A percentile compares a stretch with the other conserved stretches of the same genome.
These are phyloP conservation scores for Streptanthus diversifolius DNA, from an alignment of 345 rosid genomes.

Conservation along the genomic window DNA sequence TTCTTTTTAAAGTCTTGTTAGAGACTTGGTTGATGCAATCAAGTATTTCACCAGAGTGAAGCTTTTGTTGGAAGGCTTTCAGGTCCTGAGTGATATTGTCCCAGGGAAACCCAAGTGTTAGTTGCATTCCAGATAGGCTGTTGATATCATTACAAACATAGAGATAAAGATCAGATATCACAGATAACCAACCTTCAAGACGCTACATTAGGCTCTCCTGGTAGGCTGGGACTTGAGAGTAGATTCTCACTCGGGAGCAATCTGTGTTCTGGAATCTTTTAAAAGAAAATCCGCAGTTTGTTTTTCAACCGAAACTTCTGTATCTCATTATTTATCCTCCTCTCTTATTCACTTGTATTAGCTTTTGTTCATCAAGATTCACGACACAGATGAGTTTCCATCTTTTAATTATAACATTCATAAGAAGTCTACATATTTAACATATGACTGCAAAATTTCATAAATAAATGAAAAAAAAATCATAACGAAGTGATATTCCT, in stretches of 20 bases:
- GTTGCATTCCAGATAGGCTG: slow-evolving; percentile 34
- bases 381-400: too few species aligned
- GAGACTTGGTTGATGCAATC: slow-evolving; percentile 31
- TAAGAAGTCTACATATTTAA: too few species aligned
- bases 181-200: neutral
- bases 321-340: neutral
- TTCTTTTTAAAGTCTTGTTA: slow-evolving; percentile 24
- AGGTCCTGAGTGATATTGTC: slow-evolving; percentile 37
- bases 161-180: slow-evolving; percentile 40
- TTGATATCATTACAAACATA: slow-evolving; percentile 34
- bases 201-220: neutral
- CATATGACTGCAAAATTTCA: too few species aligned
- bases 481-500: too few species aligned
- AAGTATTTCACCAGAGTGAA: slow-evolving; percentile 43
- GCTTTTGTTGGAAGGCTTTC: too few species aligned
- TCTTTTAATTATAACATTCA: too few species aligned
- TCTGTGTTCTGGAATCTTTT: neutral
- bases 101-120: slow-evolving; percentile 32
- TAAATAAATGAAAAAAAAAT: too few species aligned
- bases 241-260: neutral
- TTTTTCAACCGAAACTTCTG: neutral
- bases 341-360: neutral
- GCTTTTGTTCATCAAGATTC: neutral
- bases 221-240: neutral
- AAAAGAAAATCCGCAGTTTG: neutral